A percentile compares a stretch with the other conserved stretches of the same genome.
These are phyloP conservation scores for Endogone sp. DNA, from an alignment of 192 early-diverging fungal genomes.

Conservation along the genomic window DNA sequence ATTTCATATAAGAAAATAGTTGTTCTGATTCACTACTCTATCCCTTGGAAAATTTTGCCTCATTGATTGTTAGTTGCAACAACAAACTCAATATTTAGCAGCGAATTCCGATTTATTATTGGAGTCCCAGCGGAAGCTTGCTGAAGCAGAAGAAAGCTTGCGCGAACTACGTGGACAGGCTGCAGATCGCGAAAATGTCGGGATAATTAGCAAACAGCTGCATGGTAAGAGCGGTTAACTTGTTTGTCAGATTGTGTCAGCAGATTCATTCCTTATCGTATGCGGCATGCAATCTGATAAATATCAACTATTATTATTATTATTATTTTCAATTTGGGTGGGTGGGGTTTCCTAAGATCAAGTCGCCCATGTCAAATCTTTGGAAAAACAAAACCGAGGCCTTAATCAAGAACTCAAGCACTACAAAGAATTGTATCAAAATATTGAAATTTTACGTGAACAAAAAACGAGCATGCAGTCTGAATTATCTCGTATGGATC, in stretches of 20 bases:
- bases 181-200: neutral
- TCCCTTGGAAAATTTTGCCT: too few species aligned
- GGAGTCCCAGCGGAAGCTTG: neutral
- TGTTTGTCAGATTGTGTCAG: too few species aligned
- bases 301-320: too few species aligned
- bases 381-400: slow-evolving; percentile 51
- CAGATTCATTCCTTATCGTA: too few species aligned
- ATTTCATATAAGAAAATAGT: too few species aligned
- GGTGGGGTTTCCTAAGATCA: slow-evolving; percentile 33
- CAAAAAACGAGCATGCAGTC: slow-evolving; percentile 51
- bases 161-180: neutral
- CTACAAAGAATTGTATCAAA: slow-evolving; percentile 37
- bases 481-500: slow-evolving; percentile 48
- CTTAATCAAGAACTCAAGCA: slow-evolving; percentile 42
- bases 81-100: neutral
- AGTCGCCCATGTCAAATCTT: slow-evolving; percentile 42
- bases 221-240: neutral
- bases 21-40: too few species aligned
- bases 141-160: neutral
- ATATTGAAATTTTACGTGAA: slow-evolving; percentile 49
- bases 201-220: neutral
- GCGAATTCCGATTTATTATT: neutral
- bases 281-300: too few species aligned
- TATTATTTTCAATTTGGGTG: too few species aligned
- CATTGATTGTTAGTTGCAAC: neutral